These are phyloP conservation scores for Aspergillus kassunensis DNA, from an alignment of 495 filamentous ascomycete genomes.

Conservation along the genomic window DNA sequence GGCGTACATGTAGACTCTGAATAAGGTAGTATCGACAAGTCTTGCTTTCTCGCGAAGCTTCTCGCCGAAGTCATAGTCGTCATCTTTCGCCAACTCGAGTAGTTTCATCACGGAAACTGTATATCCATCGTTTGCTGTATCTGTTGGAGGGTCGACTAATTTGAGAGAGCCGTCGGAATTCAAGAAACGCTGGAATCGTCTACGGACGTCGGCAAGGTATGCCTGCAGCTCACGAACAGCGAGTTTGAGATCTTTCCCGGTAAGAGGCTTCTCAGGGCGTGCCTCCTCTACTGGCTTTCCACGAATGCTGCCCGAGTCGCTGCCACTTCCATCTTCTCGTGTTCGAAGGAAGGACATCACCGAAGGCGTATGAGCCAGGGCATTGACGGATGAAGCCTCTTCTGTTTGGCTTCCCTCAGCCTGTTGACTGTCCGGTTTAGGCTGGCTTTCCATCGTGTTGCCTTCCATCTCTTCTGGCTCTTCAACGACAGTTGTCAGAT, in stretches of 20 bases:
- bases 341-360: conserved; percentile 52
- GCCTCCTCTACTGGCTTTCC: conserved; percentile 27
- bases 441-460: conserved; percentile 16
- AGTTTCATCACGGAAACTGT: conserved; percentile 40
- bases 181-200: conserved; percentile 75
- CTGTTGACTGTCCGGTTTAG: conserved; percentile 24
- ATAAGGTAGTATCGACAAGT: conserved; percentile 88
- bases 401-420: conserved; percentile 26
- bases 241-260: conserved; percentile 75
- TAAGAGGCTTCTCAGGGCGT: conserved; percentile 36
- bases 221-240: conserved; percentile 77
- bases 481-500: conserved; percentile 56
- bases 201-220: conserved; percentile 79
- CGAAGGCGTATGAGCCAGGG: conserved; percentile 45
- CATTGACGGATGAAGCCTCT: conserved; percentile 16
- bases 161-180: conserved; percentile 73
- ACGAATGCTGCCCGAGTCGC: conserved; percentile 46
- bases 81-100: conserved; percentile 39
- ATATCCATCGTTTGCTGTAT: conserved; percentile 51
- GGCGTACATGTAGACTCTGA: conserved; percentile 88
- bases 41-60: conserved; percentile 70
- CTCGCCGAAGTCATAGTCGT: conserved; percentile 61
- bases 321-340: conserved; percentile 41
- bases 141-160: conserved; percentile 43
- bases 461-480: conserved; percentile 51